A percentile compares a stretch with the other conserved stretches of the same genome.
These are phyloP conservation scores for Trametes punicea DNA, from an alignment of 768 basidiomycete genomes.

Conservation along the genomic window DNA sequence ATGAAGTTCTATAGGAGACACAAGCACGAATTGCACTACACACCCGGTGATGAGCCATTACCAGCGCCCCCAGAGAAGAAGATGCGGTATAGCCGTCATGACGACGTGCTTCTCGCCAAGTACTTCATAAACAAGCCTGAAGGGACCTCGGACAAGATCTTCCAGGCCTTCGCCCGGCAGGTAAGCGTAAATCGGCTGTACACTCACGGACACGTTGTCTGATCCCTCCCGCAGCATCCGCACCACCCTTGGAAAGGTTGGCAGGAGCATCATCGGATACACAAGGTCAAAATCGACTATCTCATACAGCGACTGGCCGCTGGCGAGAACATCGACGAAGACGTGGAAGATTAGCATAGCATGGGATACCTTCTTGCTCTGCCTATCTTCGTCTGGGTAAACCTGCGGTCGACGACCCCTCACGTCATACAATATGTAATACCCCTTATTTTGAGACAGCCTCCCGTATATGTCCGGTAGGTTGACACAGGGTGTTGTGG, in stretches of 20 bases:
- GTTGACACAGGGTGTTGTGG: too few relatives aligned
- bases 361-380: neutral
- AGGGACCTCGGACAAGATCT: slow-evolving; percentile 81
- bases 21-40: slow-evolving; percentile 74
- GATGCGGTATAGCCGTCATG: slow-evolving; percentile 77
- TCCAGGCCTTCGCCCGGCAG: slow-evolving; percentile 72
- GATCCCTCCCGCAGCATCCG: slow-evolving; percentile 50
- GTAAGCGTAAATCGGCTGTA: slow-evolving; percentile 38
- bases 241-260: slow-evolving; percentile 95
- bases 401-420: too few relatives aligned
- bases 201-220: neutral
- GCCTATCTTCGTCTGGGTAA: too few relatives aligned
- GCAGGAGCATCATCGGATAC: slow-evolving; percentile 90
- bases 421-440: too few relatives aligned
- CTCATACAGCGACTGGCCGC: slow-evolving; percentile 57
- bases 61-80: slow-evolving; percentile 83
- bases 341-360: slow-evolving; percentile 11
- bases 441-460: too few relatives aligned
- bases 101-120: slow-evolving; percentile 76
- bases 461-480: too few relatives aligned
- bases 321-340: slow-evolving; percentile 51
- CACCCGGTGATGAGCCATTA: slow-evolving; percentile 64
- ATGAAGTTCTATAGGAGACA: slow-evolving; percentile 92
- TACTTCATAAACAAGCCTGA: slow-evolving; percentile 72
- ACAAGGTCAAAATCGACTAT: slow-evolving; percentile 83